These are phyloP conservation scores for Rhodotorula glutinis DNA, from an alignment of 1,284 basidiomycete species.

Conservation along the genomic window DNA sequence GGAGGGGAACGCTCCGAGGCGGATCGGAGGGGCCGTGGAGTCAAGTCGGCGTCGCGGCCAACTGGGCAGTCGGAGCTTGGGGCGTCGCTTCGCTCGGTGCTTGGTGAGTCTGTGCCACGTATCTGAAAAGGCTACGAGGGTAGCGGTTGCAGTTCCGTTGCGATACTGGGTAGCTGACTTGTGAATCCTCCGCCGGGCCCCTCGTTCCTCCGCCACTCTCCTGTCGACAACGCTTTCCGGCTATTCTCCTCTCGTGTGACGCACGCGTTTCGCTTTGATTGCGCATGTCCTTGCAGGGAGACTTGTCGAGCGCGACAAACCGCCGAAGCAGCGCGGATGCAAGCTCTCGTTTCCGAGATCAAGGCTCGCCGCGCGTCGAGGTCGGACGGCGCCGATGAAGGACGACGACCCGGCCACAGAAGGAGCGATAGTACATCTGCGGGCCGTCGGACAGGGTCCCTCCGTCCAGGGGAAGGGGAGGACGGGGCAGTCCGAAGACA, in stretches of 20 bases:
- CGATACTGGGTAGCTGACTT: too few relatives aligned
- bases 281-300: slow-evolving; percentile 22
- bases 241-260: too few relatives aligned
- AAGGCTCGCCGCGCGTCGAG: slow-evolving; percentile 19
- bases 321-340: slow-evolving; percentile 34
- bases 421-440: too few relatives aligned
- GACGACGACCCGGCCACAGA: too few relatives aligned
- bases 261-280: too few relatives aligned
- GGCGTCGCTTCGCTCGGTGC: slow-evolving; percentile 33
- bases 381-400: neutral
- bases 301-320: slow-evolving; percentile 37
- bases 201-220: neutral
- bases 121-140: too few relatives aligned
- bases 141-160: too few relatives aligned
- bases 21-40: slow-evolving; percentile 1
- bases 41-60: slow-evolving; percentile 28
- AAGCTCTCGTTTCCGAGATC: slow-evolving; percentile 34
- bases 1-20: slow-evolving; percentile 16
- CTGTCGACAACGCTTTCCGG: too few relatives aligned
- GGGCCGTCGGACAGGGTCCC: too few relatives aligned
- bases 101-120: slow-evolving; percentile 36
- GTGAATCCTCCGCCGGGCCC: too few relatives aligned
- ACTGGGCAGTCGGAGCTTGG: slow-evolving; percentile 40
- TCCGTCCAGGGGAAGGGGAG: too few relatives aligned
- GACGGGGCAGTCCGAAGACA: too few relatives aligned